phyloP scores from a whole-genome alignment of 2,329 filamentous ascomycete genomes.

The Venturiaceae sp. region DNA sequence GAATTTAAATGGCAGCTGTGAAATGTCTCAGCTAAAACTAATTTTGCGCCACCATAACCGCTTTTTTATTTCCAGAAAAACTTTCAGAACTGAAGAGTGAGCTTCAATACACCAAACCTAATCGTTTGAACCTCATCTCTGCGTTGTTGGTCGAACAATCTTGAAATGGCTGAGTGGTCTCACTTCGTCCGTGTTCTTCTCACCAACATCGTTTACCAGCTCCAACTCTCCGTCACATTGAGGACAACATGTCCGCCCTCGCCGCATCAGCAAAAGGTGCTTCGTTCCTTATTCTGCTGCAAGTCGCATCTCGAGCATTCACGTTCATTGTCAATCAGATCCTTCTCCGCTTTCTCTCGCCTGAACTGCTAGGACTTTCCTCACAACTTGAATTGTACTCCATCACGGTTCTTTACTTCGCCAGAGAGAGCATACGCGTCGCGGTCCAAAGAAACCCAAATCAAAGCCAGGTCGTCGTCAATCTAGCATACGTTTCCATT shows the following conservation, averaged over 20 bases:
- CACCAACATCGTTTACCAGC: no score
- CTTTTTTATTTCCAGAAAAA: no score
- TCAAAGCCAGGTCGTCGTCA: conserved; percentile 67
- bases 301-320: conserved; percentile 75
- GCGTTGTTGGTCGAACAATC: neutral
- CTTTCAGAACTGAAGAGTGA: no score
- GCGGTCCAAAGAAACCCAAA: conserved; percentile 69
- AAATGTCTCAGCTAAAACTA: no score
- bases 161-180: neutral
- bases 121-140: neutral
- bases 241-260: conserved; percentile 7
- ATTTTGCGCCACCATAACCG: no score
- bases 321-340: conserved; percentile 91
- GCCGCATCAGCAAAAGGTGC: conserved; percentile 43
- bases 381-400: conserved; percentile 91
- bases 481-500: conserved; percentile 75
- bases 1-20: no score
- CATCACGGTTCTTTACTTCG: conserved; percentile 88
- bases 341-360: conserved; percentile 78
- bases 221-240: neutral
- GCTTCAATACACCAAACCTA: no score
- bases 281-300: conserved; percentile 77
- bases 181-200: no score
- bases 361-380: conserved; percentile 72
- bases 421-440: conserved; percentile 82